Evolutionary conservation across 1,139 yeast species (phyloP).

Genomic region (Sugiyamaella neomexicana): DNA sequence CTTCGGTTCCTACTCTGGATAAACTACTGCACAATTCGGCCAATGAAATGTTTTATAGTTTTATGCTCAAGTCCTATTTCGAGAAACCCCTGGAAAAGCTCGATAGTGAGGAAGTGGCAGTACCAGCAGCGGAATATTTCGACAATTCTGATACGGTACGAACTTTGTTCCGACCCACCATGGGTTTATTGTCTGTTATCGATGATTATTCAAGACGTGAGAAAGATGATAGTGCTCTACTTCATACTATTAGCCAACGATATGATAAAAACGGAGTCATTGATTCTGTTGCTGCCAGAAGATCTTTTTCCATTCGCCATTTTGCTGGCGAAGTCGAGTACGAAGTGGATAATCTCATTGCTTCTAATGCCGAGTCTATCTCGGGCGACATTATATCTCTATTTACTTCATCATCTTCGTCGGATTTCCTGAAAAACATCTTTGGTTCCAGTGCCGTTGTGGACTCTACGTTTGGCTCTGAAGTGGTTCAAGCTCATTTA

Average conservation of each 20-base stretch:
- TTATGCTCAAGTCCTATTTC: conserved; percentile 41
- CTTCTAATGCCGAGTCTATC: conserved; percentile 41
- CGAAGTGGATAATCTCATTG: conserved; percentile 38
- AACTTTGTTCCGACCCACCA: conserved; percentile 40
- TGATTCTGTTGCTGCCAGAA: conserved; percentile 33
- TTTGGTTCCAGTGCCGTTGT: conserved; percentile 44
- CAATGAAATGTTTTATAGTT: conserved; percentile 44
- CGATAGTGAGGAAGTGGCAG: conserved; percentile 43
- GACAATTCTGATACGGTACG: conserved; percentile 45
- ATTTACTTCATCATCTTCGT: conserved; percentile 43
- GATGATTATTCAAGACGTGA: conserved; percentile 44
- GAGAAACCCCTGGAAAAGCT: conserved; percentile 42
- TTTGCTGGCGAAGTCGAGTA: conserved; percentile 47
- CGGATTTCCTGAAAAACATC: conserved; percentile 41
- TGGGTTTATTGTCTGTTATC: conserved; percentile 42
- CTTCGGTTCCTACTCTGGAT: conserved; percentile 42
- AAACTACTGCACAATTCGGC: conserved; percentile 46
- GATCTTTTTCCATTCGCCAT: conserved; percentile 42
- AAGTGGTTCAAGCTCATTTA: conserved; percentile 43
- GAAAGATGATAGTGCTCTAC: conserved; percentile 38
- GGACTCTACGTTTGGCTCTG: conserved; percentile 38
- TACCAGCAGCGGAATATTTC: conserved; percentile 42
- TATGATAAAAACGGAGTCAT: conserved; percentile 39
- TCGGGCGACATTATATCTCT: conserved; percentile 45
- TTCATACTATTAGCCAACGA: conserved; percentile 40